These are phyloP conservation scores for Syzygium oleosum DNA, from an alignment of 345 rosid species.

Conservation along the genomic window DNA sequence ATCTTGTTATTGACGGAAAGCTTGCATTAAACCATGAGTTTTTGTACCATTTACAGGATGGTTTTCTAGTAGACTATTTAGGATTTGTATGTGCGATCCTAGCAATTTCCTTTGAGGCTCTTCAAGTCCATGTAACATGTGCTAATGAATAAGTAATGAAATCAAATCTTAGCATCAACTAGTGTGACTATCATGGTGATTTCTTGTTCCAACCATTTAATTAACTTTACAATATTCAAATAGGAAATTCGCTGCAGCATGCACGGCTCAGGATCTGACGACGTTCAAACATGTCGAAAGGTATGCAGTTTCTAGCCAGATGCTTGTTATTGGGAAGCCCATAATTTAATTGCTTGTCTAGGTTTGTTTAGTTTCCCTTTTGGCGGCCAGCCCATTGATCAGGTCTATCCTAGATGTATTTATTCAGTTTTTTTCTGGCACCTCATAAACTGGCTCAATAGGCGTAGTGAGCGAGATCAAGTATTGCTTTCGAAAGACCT, in stretches of 20 bases:
- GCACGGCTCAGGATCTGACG: conserved; percentile 28
- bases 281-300: conserved; percentile 38
- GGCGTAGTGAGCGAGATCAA: neutral
- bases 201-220: neutral
- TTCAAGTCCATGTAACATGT: neutral
- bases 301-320: neutral
- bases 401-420: neutral
- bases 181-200: neutral
- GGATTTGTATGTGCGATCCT: neutral
- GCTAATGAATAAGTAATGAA: neutral
- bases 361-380: neutral
- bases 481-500: neutral
- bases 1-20: conserved; percentile 62
- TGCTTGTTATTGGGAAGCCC: neutral
- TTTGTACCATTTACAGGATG: conserved; percentile 57
- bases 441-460: neutral
- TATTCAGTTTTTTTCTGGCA: neutral
- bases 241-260: conserved; percentile 34
- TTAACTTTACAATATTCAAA: neutral
- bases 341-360: neutral
- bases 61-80: neutral
- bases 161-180: neutral
- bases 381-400: neutral
- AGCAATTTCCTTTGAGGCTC: neutral
- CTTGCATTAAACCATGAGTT: conserved; percentile 67